These are phyloP conservation scores for Stropharia rugosoannulata DNA, from an alignment of 768 basidiomycete genomes.

Conservation along the genomic window DNA sequence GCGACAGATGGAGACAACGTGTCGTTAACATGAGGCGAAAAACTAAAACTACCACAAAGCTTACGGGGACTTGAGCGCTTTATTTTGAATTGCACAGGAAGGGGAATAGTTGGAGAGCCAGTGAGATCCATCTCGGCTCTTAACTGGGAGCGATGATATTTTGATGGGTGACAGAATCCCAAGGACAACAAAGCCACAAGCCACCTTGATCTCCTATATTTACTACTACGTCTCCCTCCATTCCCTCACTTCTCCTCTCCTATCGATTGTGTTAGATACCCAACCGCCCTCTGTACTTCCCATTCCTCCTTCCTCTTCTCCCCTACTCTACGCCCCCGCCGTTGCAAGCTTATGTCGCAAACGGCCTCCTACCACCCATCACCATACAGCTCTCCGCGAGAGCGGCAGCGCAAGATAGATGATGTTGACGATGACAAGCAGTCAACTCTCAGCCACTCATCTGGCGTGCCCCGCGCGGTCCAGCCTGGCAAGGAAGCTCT, in stretches of 20 bases:
- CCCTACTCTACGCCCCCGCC: constrained; percentile 1
- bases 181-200: constrained; percentile 13
- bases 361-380: constrained; percentile 18
- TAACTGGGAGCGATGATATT: constrained; percentile 20
- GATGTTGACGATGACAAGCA: constrained; percentile 23
- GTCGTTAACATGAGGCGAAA: constrained; percentile 3
- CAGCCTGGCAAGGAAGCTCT: constrained; percentile 26
- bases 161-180: constrained; percentile 18
- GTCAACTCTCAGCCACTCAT: constrained; percentile 24
- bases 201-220: constrained; percentile 14
- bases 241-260: constrained; percentile 16
- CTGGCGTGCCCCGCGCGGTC: constrained; percentile 21
- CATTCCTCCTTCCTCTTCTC: constrained; percentile 5
- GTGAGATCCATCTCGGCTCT: constrained; percentile 22
- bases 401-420: constrained; percentile 17
- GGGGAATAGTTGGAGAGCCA: constrained; percentile 13
- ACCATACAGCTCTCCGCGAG: constrained; percentile 21
- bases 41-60: not conserved
- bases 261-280: constrained; percentile 25
- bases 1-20: not conserved
- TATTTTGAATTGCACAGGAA: constrained; percentile 6
- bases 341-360: constrained; percentile 14
- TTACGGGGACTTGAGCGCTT: constrained; percentile 1
- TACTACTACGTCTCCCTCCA: constrained; percentile 9
- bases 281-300: constrained; percentile 8